Percentiles rank a stretch among this genome's conserved stretches.
Evolutionary conservation across 768 basidiomycete species (phyloP).

Genomic region (Tremella mesenterica): DNA sequence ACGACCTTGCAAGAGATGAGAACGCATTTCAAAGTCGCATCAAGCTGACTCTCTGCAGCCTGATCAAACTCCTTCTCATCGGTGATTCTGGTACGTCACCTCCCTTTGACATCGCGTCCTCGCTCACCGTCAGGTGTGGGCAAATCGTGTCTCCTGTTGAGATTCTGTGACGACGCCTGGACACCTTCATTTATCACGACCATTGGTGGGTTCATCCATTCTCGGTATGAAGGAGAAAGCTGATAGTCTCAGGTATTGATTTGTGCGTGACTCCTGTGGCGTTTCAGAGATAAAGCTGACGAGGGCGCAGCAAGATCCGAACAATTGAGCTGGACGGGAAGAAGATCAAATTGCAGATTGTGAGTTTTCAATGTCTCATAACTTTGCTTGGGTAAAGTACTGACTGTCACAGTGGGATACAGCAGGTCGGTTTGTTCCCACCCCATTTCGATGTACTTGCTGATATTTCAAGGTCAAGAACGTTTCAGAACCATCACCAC

Average conservation of each 20-base stretch:
- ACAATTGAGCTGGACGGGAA: constrained; percentile 98
- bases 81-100: constrained; percentile 72
- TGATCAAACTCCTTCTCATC: constrained; percentile 74
- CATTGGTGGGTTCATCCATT: constrained; percentile 55
- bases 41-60: constrained; percentile 8
- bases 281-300: background rate
- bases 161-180: constrained; percentile 98
- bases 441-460: background rate
- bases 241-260: constrained; percentile 3
- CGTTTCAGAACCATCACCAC: constrained; percentile 94
- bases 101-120: background rate
- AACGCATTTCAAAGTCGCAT: too few relatives aligned
- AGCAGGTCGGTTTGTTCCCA: constrained; percentile 46
- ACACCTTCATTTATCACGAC: constrained; percentile 99
- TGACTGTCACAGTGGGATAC: constrained; percentile 76
- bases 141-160: constrained; percentile 60
- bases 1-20: too few relatives aligned
- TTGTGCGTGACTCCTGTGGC: background rate
- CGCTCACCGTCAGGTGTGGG: constrained; percentile 60
- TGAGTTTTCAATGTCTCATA: constrained; percentile 47
- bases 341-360: constrained; percentile 96
- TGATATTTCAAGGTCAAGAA: constrained; percentile 62
- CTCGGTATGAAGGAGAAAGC: background rate
- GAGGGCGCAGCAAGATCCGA: constrained; percentile 55
- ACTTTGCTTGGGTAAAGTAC: background rate